A percentile compares a stretch with the other conserved stretches of the same genome.
Conservation (phyloP, 306 rosid genomes). For the Abrus pulchellus region DNA sequence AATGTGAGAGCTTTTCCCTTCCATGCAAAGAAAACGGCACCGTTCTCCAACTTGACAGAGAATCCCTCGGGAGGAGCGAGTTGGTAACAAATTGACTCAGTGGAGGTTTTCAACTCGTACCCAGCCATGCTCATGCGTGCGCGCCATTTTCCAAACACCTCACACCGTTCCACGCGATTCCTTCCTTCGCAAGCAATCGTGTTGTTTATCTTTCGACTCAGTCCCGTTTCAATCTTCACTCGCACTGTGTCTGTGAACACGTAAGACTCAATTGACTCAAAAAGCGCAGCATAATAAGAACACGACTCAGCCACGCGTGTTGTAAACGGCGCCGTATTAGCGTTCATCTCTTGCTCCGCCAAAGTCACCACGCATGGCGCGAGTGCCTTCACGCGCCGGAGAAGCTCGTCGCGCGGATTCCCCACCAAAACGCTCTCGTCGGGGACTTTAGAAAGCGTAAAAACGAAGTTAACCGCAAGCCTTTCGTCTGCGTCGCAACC, state of each 20-base stretch:
- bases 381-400: constrained; percentile 73
- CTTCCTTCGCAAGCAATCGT: constrained; percentile 80
- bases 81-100: constrained; percentile 65
- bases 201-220: constrained; percentile 64
- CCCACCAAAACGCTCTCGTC: constrained; percentile 88
- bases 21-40: constrained; percentile 80
- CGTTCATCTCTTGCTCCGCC: constrained; percentile 76
- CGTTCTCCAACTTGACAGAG: constrained; percentile 67
- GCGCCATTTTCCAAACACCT: constrained; percentile 85
- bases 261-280: constrained; percentile 61
- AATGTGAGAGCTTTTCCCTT: constrained; percentile 82
- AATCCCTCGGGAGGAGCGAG: constrained; percentile 49
- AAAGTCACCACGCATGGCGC: constrained; percentile 70
- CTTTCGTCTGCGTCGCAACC: constrained; percentile 65
- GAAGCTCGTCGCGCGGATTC: constrained; percentile 80
- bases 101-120: constrained; percentile 53
- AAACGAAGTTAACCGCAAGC: constrained; percentile 77
- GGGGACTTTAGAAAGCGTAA: constrained; percentile 66
- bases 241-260: constrained; percentile 43
- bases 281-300: constrained; percentile 58
- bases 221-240: constrained; percentile 60
- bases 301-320: constrained; percentile 68
- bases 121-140: constrained; percentile 89
- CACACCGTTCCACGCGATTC: constrained; percentile 81
- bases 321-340: constrained; percentile 74